Conservation (phyloP, 2,329 filamentous ascomycete genomes). For the Stachybotrys elegans region DNA sequence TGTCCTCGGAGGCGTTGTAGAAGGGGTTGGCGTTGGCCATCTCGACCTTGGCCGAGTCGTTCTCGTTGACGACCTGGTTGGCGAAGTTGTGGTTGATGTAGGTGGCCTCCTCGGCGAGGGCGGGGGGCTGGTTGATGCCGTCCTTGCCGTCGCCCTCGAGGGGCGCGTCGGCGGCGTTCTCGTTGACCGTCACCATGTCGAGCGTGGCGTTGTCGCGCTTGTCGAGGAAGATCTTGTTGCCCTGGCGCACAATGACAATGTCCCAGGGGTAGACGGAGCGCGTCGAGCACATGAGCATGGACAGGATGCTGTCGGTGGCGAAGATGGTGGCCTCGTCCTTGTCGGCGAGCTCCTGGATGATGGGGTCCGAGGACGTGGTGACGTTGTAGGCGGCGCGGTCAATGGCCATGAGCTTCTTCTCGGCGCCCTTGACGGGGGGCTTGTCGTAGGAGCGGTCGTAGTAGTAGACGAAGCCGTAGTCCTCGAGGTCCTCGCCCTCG, state of each 20-base stretch:
- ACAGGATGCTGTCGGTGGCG: slow-evolving; percentile 93
- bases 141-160: slow-evolving; percentile 94
- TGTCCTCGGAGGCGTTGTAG: slow-evolving; percentile 91
- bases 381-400: slow-evolving; percentile 98
- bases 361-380: slow-evolving; percentile 89
- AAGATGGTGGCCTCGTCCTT: slow-evolving; percentile 96
- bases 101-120: slow-evolving; percentile 92
- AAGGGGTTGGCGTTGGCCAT: slow-evolving; percentile 93
- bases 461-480: slow-evolving; percentile 96
- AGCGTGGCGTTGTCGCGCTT: slow-evolving; percentile 94
- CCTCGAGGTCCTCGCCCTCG: slow-evolving; percentile 90
- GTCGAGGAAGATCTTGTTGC: slow-evolving; percentile 97
- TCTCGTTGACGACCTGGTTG: slow-evolving; percentile 89
- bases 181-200: slow-evolving; percentile 98
- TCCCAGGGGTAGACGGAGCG: slow-evolving; percentile 98
- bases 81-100: slow-evolving; percentile 99
- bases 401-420: slow-evolving; percentile 81
- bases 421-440: slow-evolving; percentile 79
- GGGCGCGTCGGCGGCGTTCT: slow-evolving; percentile 94
- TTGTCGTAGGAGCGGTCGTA: slow-evolving; percentile 97
- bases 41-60: slow-evolving; percentile 68
- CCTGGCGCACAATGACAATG: slow-evolving; percentile 86
- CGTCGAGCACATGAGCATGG: slow-evolving; percentile 98
- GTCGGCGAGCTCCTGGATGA: slow-evolving; percentile 95
- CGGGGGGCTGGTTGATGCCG: slow-evolving; percentile 85